phyloP scores from a whole-genome alignment of 1,139 yeast genomes.

The Saccharomyces uvarum region DNA sequence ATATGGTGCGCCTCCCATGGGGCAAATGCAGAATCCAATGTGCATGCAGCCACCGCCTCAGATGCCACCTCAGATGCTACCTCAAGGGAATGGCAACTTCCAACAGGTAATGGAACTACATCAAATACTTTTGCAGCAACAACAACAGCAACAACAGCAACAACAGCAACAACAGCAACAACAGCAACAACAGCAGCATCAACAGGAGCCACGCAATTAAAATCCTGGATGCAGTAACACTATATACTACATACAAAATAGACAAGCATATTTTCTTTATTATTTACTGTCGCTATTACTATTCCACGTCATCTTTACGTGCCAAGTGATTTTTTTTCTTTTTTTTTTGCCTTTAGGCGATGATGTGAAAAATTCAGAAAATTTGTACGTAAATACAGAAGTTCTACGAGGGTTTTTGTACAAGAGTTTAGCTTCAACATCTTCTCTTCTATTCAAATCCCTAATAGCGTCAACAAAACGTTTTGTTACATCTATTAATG shows the following conservation, averaged over 20 bases:
- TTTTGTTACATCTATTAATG: neutral
- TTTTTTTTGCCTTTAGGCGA: neutral
- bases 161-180: constrained; percentile 13
- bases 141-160: constrained; percentile 19
- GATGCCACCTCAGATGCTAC: constrained; percentile 4
- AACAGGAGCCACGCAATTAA: neutral
- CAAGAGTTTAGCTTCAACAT: neutral
- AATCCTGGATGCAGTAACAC: neutral
- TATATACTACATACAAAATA: neutral
- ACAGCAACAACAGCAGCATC: neutral
- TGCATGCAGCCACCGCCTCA: constrained; percentile 9
- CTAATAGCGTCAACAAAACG: neutral
- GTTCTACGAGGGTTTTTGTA: neutral
- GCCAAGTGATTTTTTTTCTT: neutral
- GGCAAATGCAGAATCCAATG: constrained; percentile 8
- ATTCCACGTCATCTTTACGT: neutral
- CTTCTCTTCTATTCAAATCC: neutral
- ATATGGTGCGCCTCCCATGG: neutral
- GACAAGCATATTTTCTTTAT: neutral
- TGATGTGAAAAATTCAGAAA: neutral
- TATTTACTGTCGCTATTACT: neutral
- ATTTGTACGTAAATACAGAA: neutral
- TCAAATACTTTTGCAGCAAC: constrained; percentile 31
- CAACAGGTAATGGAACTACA: constrained; percentile 31
- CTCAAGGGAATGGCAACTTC: constrained; percentile 1